Percentiles rank a stretch among this genome's conserved stretches.
These are phyloP conservation scores for Penicillium pancosmium DNA, from an alignment of 495 filamentous ascomycete genomes.

Conservation along the genomic window DNA sequence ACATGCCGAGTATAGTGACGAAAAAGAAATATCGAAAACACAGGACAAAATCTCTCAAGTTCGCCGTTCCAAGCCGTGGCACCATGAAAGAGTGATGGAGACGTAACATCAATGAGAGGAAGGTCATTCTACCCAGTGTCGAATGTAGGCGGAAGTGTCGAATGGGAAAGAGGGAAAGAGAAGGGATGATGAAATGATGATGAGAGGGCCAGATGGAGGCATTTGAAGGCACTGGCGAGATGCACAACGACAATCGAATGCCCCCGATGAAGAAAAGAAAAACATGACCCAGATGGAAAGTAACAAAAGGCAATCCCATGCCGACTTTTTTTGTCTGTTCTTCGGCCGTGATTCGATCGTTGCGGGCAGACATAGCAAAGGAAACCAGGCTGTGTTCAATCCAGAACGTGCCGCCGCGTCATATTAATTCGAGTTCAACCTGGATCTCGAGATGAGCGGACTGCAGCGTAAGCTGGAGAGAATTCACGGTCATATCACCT, in stretches of 20 bases:
- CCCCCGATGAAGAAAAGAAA: constrained; percentile 15
- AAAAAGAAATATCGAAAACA: constrained; percentile 29
- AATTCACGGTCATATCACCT: constrained; percentile 44
- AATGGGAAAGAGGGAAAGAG: constrained; percentile 25
- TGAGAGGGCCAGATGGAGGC: constrained; percentile 9
- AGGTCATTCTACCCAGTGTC: constrained; percentile 30
- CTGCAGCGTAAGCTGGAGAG: constrained; percentile 13
- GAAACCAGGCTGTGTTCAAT: constrained; percentile 19
- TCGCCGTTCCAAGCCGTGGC: constrained; percentile 51
- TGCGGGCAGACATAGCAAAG: constrained; percentile 30
- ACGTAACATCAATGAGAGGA: constrained; percentile 40
- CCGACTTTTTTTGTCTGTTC: constrained; percentile 19
- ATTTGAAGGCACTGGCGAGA: not conserved
- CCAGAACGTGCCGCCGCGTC: constrained; percentile 21
- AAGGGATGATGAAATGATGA: constrained; percentile 16
- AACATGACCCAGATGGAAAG: constrained; percentile 15
- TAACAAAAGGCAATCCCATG: constrained; percentile 28
- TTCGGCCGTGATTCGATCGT: constrained; percentile 33
- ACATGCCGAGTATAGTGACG: constrained; percentile 36
- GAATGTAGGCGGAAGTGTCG: constrained; percentile 30
- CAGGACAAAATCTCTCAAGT: constrained; percentile 35
- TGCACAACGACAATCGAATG: constrained; percentile 16
- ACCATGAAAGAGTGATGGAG: constrained; percentile 48
- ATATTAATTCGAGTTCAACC: constrained; percentile 34
- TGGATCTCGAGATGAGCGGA: constrained; percentile 36